Evolutionary conservation across 1,139 yeast species (phyloP).

Genomic region (Hanseniaspora sp.): DNA sequence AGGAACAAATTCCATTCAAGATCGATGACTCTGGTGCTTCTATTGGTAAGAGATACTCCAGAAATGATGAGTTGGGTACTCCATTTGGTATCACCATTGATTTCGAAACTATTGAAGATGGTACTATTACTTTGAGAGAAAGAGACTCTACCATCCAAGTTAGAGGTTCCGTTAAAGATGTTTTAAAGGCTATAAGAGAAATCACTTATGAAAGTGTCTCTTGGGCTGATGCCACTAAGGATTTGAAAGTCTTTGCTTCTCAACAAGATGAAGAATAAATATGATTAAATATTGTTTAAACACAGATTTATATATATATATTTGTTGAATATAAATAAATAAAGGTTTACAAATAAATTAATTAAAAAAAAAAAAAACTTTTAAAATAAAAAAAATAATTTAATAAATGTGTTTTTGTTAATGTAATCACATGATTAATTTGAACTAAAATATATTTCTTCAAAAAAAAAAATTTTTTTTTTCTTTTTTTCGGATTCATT

Average conservation of each 20-base stretch:
- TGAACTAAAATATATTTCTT: no score
- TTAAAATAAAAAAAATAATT: no score
- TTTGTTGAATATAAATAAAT: no score
- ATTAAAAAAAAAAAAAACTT: no score
- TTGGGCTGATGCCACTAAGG: constrained; percentile 79
- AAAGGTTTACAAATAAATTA: no score
- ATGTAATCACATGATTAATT: no score
- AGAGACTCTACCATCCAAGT: constrained; percentile 96
- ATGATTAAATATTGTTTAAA: no score
- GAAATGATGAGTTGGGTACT: constrained; percentile 98
- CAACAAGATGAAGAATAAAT: constrained; percentile 30
- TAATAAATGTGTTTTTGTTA: no score
- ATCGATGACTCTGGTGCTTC: constrained; percentile 96
- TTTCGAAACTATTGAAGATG: constrained; percentile 84
- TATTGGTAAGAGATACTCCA: constrained; percentile 95
- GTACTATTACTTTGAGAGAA: constrained; percentile 89
- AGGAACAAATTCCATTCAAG: constrained; percentile 82
- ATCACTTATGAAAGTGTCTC: constrained; percentile 62
- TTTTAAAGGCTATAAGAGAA: constrained; percentile 65
- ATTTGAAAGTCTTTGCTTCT: constrained; percentile 52
- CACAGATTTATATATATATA: no score
- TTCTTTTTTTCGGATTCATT: no score
- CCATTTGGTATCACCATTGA: constrained; percentile 98
- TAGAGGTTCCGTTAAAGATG: constrained; percentile 75
- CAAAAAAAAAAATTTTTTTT: no score